Base-by-base conservation (phyloP, 345 rosid genomes). In the Citrus cavaleriei region DNA sequence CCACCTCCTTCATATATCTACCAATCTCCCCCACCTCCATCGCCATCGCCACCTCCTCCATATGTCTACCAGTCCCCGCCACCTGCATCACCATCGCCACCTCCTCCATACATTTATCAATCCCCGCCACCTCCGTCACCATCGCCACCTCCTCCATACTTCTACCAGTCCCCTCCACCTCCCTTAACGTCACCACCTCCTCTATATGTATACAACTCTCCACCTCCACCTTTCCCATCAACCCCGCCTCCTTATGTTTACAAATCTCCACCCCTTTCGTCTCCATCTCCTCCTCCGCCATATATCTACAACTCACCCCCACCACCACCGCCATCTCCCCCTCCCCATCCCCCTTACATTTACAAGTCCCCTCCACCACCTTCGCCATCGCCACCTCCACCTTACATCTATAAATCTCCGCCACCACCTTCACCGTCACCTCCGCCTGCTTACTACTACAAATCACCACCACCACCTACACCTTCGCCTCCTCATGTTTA, bases 321-420 rank as follows among this genome's bases (percentile, higher is more conserved):
- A 38, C 6, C 40, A 1, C 40, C 40, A 1, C 61, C 80, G 0
- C 40, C 68, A 10, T 42, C 77, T 1, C 80, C 74, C 25, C 25
- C 67, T 5, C 24, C 74, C 2, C 61, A 65, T 1, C 66, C 79
- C 0, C 79, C 73, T 10, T 54, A 55, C 1, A 19, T 30, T 0
- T 62, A 71, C 54, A 78, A 51, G 14, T 72, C 81, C 0, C 77
- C 77, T 13, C 72, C 71, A 7, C 81, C 81, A 0, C 75, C 60
- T 0, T 51, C 68, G 13, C 40, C 68, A 0, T 65, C 77, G 0
- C 70, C 70, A 25, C 77, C 72, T 12, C 79, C 79, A 0, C 80
- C 75, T 3, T 77, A 68, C 0, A 8, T 37, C 7, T 77, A 77
- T 8, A 77, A 77, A 8, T 70, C 68, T 2, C 75, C 75, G 2